Evolutionary conservation across 345 rosid species (phyloP).

Genomic region (Triadica sebifera): DNA sequence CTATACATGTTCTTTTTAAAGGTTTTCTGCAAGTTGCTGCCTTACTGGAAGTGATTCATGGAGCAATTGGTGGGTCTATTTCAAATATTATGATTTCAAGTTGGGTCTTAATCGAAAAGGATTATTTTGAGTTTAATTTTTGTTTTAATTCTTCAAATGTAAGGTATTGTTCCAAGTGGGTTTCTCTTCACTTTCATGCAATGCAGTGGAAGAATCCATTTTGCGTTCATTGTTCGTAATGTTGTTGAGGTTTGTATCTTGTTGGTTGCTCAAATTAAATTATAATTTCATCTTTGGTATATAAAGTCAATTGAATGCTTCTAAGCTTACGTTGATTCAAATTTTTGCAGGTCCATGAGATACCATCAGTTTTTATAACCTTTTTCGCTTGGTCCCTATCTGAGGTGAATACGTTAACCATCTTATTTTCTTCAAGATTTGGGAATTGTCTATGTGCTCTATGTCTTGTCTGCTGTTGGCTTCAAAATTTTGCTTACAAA

Average conservation of each 20-base stretch:
- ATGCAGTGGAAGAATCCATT: conserved; percentile 79
- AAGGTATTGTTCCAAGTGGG: conserved; percentile 88
- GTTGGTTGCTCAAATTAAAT: not conserved
- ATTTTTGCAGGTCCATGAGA: conserved; percentile 54
- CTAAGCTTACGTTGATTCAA: not conserved
- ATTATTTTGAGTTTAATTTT: not conserved
- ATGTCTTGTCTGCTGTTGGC: not conserved
- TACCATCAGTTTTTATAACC: conserved; percentile 64
- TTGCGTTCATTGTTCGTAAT: conserved; percentile 48
- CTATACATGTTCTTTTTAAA: conserved; percentile 11
- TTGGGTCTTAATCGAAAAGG: not conserved
- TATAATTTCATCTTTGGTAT: not conserved
- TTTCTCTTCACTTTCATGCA: conserved; percentile 73
- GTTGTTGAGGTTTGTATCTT: conserved; percentile 48
- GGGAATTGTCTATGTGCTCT: not conserved
- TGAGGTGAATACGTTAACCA: conserved; percentile 50
- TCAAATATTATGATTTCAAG: not conserved
- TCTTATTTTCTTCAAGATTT: not conserved
- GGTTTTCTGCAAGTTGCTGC: conserved; percentile 59
- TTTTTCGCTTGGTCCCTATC: conserved; percentile 67
- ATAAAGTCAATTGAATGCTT: not conserved
- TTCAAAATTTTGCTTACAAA: not conserved
- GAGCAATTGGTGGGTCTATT: conserved; percentile 55
- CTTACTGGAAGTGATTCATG: conserved; percentile 77
- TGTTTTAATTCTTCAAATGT: conserved; percentile 10